Evolutionary conservation across 139 green algal species (phyloP).

Genomic region (Tetraselmis striata): DNA sequence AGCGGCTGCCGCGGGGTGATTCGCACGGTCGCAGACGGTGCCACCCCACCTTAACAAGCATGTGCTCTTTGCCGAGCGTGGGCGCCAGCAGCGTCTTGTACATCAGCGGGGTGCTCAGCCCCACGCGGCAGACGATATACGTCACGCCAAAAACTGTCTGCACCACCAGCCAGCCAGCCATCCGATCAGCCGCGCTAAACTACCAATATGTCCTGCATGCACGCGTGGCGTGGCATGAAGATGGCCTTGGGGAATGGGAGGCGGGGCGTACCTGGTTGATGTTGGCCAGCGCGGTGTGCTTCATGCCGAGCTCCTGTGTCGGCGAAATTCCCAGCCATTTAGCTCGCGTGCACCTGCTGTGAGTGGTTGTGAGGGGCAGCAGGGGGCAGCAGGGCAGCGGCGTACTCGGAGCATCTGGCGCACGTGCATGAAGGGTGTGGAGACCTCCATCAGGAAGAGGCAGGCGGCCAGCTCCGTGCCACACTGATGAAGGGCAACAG

Average conservation of each 20-base stretch:
- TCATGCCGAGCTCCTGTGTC: constrained; percentile 19
- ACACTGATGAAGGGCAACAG: too few relatives aligned
- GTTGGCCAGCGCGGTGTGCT: constrained; percentile 5
- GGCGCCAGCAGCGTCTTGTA: not conserved
- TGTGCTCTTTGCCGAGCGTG: not conserved
- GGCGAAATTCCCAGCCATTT: not conserved
- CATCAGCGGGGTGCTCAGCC: not conserved
- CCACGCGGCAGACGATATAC: not conserved
- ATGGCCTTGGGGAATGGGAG: not conserved
- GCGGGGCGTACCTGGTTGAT: not conserved
- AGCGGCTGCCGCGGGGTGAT: not conserved
- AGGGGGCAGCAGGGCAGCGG: too few relatives aligned
- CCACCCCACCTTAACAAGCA: not conserved
- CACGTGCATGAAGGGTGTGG: constrained; percentile 31
- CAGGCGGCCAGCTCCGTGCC: constrained; percentile 28
- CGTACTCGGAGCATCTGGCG: constrained; percentile 10
- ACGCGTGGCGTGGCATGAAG: too few relatives aligned
- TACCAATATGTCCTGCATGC: too few relatives aligned
- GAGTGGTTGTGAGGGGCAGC: too few relatives aligned
- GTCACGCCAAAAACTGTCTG: not conserved
- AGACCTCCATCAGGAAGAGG: constrained; percentile 31
- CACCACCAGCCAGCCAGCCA: not conserved
- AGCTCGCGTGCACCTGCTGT: too few relatives aligned
- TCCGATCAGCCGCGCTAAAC: not conserved
- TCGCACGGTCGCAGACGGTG: not conserved